phyloP scores from a whole-genome alignment of 192 early-diverging fungal genomes.

The Lobosporangium transversale region DNA sequence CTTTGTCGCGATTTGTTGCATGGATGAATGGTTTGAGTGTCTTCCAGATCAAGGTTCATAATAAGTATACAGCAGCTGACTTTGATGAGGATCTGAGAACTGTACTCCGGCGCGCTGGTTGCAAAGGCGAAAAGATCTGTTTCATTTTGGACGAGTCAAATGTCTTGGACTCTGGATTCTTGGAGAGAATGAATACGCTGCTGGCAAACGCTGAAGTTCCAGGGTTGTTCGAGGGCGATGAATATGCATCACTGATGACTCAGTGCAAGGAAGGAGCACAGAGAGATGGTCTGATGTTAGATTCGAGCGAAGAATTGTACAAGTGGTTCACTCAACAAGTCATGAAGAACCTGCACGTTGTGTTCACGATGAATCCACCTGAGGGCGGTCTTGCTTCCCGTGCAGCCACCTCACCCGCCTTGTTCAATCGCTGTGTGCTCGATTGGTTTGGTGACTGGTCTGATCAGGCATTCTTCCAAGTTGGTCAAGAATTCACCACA shows the following conservation, averaged over 20 bases:
- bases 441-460: constrained; percentile 99
- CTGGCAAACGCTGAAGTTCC: constrained; percentile 99
- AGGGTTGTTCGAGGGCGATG: constrained; percentile 99
- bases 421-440: constrained; percentile 99
- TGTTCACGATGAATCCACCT: constrained; percentile 99
- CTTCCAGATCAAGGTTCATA: constrained; percentile 98
- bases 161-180: constrained; percentile 94
- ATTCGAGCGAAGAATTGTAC: constrained; percentile 95
- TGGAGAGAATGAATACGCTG: constrained; percentile 99
- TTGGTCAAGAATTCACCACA: constrained; percentile 95
- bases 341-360: constrained; percentile 96
- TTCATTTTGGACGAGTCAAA: constrained; percentile 99
- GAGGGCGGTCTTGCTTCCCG: constrained; percentile 89
- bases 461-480: constrained; percentile 97
- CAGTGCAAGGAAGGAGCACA: constrained; percentile 94
- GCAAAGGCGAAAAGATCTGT: constrained; percentile 97
- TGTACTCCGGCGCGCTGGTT: constrained; percentile 91
- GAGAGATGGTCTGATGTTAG: constrained; percentile 92
- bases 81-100: constrained; percentile 97
- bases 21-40: constrained; percentile 99
- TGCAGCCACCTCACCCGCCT: constrained; percentile 96
- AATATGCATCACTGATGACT: constrained; percentile 93
- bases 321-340: constrained; percentile 99
- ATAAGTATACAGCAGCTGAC: constrained; percentile 93
- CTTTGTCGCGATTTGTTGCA: constrained; percentile 97